These are phyloP conservation scores for Termitomyces titanicus DNA, from an alignment of 768 basidiomycete genomes.

Conservation along the genomic window DNA sequence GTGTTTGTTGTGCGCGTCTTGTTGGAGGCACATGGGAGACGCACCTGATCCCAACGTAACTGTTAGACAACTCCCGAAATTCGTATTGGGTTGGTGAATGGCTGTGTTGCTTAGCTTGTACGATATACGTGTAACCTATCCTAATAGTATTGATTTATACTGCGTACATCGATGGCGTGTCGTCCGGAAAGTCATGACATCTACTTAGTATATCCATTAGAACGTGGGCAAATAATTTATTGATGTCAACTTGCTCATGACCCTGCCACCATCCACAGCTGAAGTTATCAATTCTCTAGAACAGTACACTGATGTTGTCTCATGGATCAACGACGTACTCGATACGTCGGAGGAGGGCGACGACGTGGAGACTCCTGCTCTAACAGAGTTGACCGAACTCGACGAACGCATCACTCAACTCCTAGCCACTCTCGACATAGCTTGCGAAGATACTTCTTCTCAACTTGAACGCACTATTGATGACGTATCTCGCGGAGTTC, in stretches of 20 bases:
- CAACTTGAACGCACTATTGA: slow-evolving; percentile 86
- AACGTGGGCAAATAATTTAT: neutral
- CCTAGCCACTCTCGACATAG: slow-evolving; percentile 77
- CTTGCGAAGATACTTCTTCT: slow-evolving; percentile 84
- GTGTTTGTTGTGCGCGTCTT: slow-evolving; percentile 66
- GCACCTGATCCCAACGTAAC: slow-evolving; percentile 41
- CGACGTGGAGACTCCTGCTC: slow-evolving; percentile 17
- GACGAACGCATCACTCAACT: slow-evolving; percentile 75
- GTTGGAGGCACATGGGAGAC: slow-evolving; percentile 70
- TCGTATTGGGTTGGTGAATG: slow-evolving; percentile 19
- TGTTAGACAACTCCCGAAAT: slow-evolving; percentile 50
- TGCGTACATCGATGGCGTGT: neutral
- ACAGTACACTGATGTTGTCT: slow-evolving; percentile 54
- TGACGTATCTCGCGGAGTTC: slow-evolving; percentile 88
- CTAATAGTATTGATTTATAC: too few relatives aligned
- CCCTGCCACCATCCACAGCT: slow-evolving; percentile 31
- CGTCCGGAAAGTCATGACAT: neutral
- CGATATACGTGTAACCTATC: neutral
- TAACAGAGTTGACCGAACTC: slow-evolving; percentile 48
- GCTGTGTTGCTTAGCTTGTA: neutral
- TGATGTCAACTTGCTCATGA: slow-evolving; percentile 17
- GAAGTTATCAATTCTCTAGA: slow-evolving; percentile 54
- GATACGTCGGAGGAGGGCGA: slow-evolving; percentile 30
- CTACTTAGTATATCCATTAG: neutral
- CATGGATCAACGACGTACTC: slow-evolving; percentile 73